phyloP scores from a whole-genome alignment of 805 yeast species.

The Hanseniaspora hatyaiensis region DNA sequence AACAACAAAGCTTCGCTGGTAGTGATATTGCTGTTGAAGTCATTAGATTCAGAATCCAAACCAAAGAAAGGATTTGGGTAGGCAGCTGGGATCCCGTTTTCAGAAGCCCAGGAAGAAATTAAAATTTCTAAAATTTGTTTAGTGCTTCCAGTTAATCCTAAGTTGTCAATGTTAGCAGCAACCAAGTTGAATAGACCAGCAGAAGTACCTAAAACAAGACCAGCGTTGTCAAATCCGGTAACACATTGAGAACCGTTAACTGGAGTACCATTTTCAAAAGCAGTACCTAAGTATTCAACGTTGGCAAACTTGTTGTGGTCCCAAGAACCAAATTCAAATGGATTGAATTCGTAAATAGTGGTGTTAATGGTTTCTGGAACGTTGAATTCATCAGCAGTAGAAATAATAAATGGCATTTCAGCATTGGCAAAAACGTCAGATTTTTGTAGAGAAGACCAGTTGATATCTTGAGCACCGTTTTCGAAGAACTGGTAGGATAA shows the following conservation, averaged over 20 bases:
- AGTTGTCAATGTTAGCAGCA: constrained; percentile 32
- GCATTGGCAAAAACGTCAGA: constrained; percentile 50
- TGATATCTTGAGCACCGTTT: constrained; percentile 53
- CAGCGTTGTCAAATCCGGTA: constrained; percentile 68
- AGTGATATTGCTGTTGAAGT: constrained; percentile 29
- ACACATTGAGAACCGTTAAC: constrained; percentile 39
- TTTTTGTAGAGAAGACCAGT: constrained; percentile 49
- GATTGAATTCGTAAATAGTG: constrained; percentile 53
- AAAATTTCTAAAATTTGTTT: constrained; percentile 39
- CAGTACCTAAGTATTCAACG: constrained; percentile 59
- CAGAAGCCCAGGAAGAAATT: constrained; percentile 37
- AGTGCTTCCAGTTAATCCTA: constrained; percentile 30
- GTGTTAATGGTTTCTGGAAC: constrained; percentile 55
- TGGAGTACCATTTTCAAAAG: constrained; percentile 51
- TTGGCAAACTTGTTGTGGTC: constrained; percentile 65
- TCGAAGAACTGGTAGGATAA: constrained; percentile 65
- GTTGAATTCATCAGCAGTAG: constrained; percentile 53
- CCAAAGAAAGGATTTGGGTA: constrained; percentile 67
- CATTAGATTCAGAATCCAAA: constrained; percentile 28
- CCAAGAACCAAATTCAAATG: constrained; percentile 79
- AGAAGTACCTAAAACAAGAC: constrained; percentile 72
- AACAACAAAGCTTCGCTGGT: constrained; percentile 38
- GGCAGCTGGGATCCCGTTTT: constrained; percentile 55
- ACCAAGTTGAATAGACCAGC: constrained; percentile 57
- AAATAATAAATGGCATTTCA: constrained; percentile 63